Percentiles rank a stretch among this genome's conserved stretches.
These are phyloP conservation scores for Penicillium fuscoglaucum DNA, from an alignment of 2,329 filamentous ascomycete species.

Conservation along the genomic window DNA sequence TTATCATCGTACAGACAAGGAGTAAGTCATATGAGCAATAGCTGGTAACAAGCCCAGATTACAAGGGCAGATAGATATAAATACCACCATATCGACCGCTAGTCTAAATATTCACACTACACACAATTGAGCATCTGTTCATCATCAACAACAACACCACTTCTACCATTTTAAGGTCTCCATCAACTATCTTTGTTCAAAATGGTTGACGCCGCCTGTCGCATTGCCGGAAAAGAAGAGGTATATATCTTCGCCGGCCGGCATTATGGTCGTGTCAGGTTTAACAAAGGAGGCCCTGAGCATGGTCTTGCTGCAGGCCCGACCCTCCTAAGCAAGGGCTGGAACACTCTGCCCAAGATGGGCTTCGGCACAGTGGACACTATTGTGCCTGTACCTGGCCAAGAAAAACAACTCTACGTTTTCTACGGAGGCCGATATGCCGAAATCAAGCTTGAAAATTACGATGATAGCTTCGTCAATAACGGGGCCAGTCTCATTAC, in stretches of 20 bases:
- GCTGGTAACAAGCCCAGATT: no score
- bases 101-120: neutral
- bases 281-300: neutral
- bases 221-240: conserved; percentile 1
- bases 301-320: neutral
- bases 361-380: neutral
- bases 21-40: neutral
- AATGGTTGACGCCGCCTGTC: conserved; percentile 5
- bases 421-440: conserved; percentile 3
- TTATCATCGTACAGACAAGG: neutral
- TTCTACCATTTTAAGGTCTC: neutral
- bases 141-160: neutral
- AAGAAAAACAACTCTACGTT: neutral
- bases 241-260: conserved; percentile 2
- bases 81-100: neutral
- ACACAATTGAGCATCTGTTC: neutral
- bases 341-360: neutral
- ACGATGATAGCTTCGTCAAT: conserved; percentile 1
- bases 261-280: neutral
- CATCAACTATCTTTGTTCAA: neutral
- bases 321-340: neutral
- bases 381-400: neutral
- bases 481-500: neutral
- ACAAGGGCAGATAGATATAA: neutral
- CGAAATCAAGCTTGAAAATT: conserved; percentile 5